These are phyloP conservation scores for Paratrypanosoma confusum DNA, from an alignment of 208 protist genomes.

Conservation along the genomic window DNA sequence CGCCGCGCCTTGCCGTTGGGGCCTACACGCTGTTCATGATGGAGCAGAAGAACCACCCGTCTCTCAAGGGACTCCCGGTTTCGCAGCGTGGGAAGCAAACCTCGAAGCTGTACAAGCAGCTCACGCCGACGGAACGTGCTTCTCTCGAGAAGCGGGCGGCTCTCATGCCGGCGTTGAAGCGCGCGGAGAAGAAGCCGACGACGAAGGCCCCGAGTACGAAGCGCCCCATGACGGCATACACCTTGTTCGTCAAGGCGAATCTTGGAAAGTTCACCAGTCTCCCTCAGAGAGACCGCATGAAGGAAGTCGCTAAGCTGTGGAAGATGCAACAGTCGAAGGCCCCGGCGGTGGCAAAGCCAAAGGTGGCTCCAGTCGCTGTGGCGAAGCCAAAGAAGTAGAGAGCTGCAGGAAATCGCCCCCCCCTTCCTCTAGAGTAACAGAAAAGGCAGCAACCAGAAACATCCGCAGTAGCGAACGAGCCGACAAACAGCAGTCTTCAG, in stretches of 20 bases:
- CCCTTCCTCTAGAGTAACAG: too few species aligned
- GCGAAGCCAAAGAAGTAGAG: too few species aligned
- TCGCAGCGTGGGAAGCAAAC: constrained; percentile 57
- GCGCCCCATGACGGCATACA: constrained; percentile 37
- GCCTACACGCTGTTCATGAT: constrained; percentile 78
- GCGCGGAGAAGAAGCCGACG: constrained; percentile 5
- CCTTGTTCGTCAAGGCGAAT: constrained; percentile 70
- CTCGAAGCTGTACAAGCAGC: constrained; percentile 69
- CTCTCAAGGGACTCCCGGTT: constrained; percentile 59
- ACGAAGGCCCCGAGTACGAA: neutral
- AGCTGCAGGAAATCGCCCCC: too few species aligned
- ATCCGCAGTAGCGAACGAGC: too few species aligned
- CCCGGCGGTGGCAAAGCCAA: too few species aligned
- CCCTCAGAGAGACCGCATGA: constrained; percentile 67
- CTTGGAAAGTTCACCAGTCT: constrained; percentile 59
- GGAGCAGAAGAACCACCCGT: constrained; percentile 77
- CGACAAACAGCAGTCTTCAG: too few species aligned
- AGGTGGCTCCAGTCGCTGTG: too few species aligned
- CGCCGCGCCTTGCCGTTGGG: constrained; percentile 55
- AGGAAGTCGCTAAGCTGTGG: constrained; percentile 79
- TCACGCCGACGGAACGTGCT: constrained; percentile 38
- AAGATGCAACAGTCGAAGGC: constrained; percentile 64
- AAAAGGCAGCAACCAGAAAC: too few species aligned
- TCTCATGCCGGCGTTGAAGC: constrained; percentile 15
- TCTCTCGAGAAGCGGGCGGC: constrained; percentile 56